Evolutionary conservation across 306 rosid species (phyloP).

Genomic region (Canavalia ensiformis): DNA sequence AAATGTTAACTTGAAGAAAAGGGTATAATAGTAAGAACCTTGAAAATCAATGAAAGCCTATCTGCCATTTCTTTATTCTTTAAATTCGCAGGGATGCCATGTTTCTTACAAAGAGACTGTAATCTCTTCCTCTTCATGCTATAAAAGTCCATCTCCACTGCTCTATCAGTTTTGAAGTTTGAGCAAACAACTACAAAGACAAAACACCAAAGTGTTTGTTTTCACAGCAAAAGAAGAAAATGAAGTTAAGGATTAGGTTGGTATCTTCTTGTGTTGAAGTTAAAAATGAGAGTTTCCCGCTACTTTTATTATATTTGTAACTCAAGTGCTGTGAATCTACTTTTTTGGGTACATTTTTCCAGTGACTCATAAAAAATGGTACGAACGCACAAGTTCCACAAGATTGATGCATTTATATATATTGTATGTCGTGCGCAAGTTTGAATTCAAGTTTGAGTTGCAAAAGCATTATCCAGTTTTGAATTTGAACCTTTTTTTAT

Average conservation of each 20-base stretch:
- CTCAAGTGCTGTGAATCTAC: not conserved
- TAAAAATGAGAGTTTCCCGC: constrained; percentile 15
- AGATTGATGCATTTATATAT: no score
- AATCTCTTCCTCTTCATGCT: constrained; percentile 61
- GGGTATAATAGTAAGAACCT: constrained; percentile 41
- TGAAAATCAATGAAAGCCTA: constrained; percentile 47
- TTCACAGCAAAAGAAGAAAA: not conserved
- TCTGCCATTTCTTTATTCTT: constrained; percentile 58
- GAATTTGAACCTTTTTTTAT: constrained; percentile 3
- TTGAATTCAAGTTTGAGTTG: constrained; percentile 23
- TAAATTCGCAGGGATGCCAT: constrained; percentile 63
- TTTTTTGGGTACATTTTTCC: not conserved
- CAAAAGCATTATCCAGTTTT: not conserved
- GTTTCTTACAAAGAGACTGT: constrained; percentile 59
- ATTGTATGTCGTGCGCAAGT: not conserved
- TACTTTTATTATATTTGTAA: not conserved
- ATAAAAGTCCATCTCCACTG: constrained; percentile 50
- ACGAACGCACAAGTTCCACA: no score
- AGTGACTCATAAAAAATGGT: not conserved
- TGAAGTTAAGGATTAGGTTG: not conserved
- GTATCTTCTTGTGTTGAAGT: not conserved
- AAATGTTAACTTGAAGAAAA: not conserved
- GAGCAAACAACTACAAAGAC: not conserved
- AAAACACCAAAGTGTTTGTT: not conserved
- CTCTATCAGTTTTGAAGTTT: not conserved